Conservation (phyloP, 805 yeast species). For the Starmerella riodocensis region DNA sequence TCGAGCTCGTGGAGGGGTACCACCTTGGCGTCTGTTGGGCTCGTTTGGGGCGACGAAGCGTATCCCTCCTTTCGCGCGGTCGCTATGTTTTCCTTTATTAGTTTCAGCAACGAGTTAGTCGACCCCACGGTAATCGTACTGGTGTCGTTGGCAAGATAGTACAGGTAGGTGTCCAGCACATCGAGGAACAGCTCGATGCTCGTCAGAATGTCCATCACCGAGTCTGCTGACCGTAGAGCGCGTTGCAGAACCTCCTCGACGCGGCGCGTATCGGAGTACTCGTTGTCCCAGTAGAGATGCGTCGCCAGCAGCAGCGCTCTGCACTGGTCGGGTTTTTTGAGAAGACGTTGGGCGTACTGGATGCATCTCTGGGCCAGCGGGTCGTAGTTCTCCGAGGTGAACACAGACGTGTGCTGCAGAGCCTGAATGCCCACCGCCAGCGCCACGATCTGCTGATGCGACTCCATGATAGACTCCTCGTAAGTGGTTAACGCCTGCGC, state of each 20-base stretch:
- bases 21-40: neutral
- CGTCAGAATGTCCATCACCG: constrained; percentile 69
- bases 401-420: constrained; percentile 39
- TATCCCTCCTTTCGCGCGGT: constrained; percentile 25
- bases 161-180: constrained; percentile 71
- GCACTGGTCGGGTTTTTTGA: constrained; percentile 91
- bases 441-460: constrained; percentile 42
- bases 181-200: constrained; percentile 79
- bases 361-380: constrained; percentile 73
- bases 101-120: constrained; percentile 73
- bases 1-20: neutral
- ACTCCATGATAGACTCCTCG: constrained; percentile 49
- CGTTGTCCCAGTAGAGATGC: constrained; percentile 53
- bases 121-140: constrained; percentile 54
- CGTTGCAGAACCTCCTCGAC: constrained; percentile 86
- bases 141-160: constrained; percentile 73
- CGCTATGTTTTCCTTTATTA: constrained; percentile 38
- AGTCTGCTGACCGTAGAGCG: constrained; percentile 79
- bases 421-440: constrained; percentile 38
- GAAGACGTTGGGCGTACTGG: constrained; percentile 70
- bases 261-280: constrained; percentile 32
- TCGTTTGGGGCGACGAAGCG: constrained; percentile 20
- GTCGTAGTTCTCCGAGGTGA: constrained; percentile 59
- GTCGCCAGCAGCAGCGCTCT: constrained; percentile 77
- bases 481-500: constrained; percentile 77